phyloP scores from a whole-genome alignment of 2,329 filamentous ascomycete species.

The Byssochlamys sp. region DNA sequence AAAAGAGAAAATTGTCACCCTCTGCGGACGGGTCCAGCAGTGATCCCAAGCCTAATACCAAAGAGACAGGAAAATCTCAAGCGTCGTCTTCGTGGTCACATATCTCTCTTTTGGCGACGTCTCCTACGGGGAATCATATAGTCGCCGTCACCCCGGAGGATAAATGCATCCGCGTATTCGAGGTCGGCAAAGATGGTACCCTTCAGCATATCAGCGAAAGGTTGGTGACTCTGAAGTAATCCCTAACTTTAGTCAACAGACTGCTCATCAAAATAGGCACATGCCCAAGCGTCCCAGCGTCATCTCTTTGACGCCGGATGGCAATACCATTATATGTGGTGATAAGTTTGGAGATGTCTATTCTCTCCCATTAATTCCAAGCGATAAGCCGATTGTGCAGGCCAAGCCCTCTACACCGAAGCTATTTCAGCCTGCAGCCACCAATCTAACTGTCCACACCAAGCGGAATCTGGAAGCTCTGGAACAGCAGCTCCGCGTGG shows the following conservation, averaged over 20 bases:
- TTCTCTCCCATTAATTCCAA: slow-evolving; percentile 61
- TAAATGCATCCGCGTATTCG: slow-evolving; percentile 78
- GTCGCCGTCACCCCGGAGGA: slow-evolving; percentile 80
- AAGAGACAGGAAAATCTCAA: slow-evolving; percentile 14
- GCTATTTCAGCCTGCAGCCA: slow-evolving; percentile 44
- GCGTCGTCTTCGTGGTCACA: slow-evolving; percentile 39
- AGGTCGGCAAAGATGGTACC: slow-evolving; percentile 51
- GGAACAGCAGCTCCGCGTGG: slow-evolving; percentile 45
- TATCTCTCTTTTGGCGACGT: slow-evolving; percentile 59
- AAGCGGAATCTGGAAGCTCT: slow-evolving; percentile 50
- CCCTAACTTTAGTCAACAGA: not conserved
- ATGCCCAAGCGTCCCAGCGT: slow-evolving; percentile 88
- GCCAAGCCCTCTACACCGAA: slow-evolving; percentile 20
- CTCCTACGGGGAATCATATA: slow-evolving; percentile 57
- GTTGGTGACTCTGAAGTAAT: slow-evolving; percentile 34
- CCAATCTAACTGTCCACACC: slow-evolving; percentile 52
- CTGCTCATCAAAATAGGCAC: slow-evolving; percentile 39
- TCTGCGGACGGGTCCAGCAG: slow-evolving; percentile 12
- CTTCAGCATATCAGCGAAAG: slow-evolving; percentile 63
- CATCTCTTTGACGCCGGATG: slow-evolving; percentile 59
- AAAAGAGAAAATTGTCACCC: slow-evolving; percentile 35
- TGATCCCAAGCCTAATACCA: slow-evolving; percentile 5
- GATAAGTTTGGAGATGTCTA: slow-evolving; percentile 99
- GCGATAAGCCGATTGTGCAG: slow-evolving; percentile 25
- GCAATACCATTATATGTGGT: slow-evolving; percentile 64